A percentile compares a stretch with the other conserved stretches of the same genome.
phyloP scores from a whole-genome alignment of 352 stramenopile species.

The Peronospora destructor region DNA sequence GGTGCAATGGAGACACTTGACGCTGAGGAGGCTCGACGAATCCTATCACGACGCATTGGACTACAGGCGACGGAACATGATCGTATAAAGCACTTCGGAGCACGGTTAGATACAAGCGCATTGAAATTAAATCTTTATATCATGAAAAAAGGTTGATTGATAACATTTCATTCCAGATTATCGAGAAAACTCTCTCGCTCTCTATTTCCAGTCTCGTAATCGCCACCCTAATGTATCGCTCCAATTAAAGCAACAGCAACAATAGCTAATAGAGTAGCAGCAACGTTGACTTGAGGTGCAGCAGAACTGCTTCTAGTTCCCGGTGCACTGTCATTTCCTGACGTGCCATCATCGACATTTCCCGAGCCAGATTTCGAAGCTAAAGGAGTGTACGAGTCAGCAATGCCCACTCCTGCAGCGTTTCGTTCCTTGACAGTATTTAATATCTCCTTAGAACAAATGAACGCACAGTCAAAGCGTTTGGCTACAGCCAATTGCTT shows the following conservation, averaged over 20 bases:
- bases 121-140: too few relatives aligned
- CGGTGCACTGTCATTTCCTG: constrained; percentile 14
- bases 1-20: constrained; percentile 4
- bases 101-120: too few relatives aligned
- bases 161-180: too few relatives aligned
- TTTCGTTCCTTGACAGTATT: constrained; percentile 57
- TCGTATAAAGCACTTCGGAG: constrained; percentile 33
- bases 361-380: constrained; percentile 18
- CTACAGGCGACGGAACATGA: constrained; percentile 48
- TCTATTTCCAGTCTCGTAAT: too few relatives aligned
- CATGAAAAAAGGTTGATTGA: too few relatives aligned
- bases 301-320: constrained; percentile 12
- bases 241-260: constrained; percentile 15
- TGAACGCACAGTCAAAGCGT: constrained; percentile 70
- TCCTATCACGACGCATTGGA: constrained; percentile 39
- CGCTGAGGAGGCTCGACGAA: constrained; percentile 20
- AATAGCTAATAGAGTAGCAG: constrained; percentile 11
- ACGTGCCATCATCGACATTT: constrained; percentile 9
- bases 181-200: too few relatives aligned
- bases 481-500: constrained; percentile 44
- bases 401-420: constrained; percentile 44
- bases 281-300: constrained; percentile 11
- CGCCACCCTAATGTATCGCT: constrained; percentile 20
- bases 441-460: constrained; percentile 62
- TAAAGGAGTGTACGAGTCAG: constrained; percentile 39